A percentile compares a stretch with the other conserved stretches of the same genome.
These are phyloP conservation scores for Thalassiosira hispida DNA, from an alignment of 352 stramenopile genomes.

Conservation along the genomic window DNA sequence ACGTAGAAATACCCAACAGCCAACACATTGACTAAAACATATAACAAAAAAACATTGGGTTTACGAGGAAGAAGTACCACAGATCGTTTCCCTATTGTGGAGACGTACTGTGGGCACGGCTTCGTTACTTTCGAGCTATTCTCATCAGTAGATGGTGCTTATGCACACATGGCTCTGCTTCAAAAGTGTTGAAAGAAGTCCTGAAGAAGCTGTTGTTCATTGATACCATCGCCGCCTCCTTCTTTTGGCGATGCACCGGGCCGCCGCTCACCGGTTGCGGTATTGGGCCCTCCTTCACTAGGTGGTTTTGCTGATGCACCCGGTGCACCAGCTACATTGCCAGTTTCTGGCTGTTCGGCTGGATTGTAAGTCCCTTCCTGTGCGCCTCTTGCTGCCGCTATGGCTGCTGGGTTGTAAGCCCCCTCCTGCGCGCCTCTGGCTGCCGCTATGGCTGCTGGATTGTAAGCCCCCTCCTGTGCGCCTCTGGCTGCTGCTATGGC, in stretches of 20 bases:
- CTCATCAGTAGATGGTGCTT: no score
- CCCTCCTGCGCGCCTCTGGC: slow-evolving; percentile 12
- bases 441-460: slow-evolving; percentile 15
- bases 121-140: no score
- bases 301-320: slow-evolving; percentile 1
- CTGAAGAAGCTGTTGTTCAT: slow-evolving; percentile 36
- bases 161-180: neutral
- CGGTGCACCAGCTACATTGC: neutral
- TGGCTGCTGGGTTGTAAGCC: slow-evolving; percentile 11
- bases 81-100: no score
- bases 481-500: slow-evolving; percentile 17
- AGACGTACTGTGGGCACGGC: no score
- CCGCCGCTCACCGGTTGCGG: neutral
- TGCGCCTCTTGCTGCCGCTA: slow-evolving; percentile 14
- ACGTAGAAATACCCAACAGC: no score
- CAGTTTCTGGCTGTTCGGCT: slow-evolving; percentile 6
- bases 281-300: slow-evolving; percentile 8
- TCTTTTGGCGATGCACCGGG: slow-evolving; percentile 8
- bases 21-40: neutral
- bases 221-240: slow-evolving; percentile 25
- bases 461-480: slow-evolving; percentile 6
- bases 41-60: neutral
- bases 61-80: no score
- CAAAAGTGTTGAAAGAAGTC: slow-evolving; percentile 43
- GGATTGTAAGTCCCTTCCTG: slow-evolving; percentile 9